phyloP scores from a whole-genome alignment of 2,329 filamentous ascomycete species.

The Penicillium polonicum region DNA sequence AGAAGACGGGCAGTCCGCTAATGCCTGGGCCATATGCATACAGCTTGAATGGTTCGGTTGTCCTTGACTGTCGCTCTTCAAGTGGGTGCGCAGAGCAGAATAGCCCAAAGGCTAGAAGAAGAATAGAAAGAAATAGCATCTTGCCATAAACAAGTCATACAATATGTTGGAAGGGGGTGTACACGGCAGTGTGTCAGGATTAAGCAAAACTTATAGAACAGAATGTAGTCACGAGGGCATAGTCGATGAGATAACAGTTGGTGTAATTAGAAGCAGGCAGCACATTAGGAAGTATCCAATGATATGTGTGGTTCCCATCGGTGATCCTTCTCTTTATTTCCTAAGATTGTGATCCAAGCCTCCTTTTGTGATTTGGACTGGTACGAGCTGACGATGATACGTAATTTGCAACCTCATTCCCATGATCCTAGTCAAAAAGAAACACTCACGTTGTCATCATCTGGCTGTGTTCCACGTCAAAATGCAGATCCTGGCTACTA shows the following conservation, averaged over 20 bases:
- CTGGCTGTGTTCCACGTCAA: background rate
- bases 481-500: background rate
- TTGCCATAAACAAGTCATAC: background rate
- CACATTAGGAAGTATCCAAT: background rate
- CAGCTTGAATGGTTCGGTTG: conserved; percentile 6
- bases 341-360: background rate
- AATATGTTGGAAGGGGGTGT: background rate
- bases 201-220: background rate
- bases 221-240: background rate
- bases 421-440: background rate
- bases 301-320: background rate
- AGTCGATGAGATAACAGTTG: background rate
- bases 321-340: background rate
- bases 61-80: conserved; percentile 1
- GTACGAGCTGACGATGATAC: conserved; percentile 3
- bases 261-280: background rate
- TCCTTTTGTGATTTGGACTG: conserved; percentile 1
- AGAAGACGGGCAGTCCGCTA: conserved; percentile 16
- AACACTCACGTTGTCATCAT: background rate
- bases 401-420: background rate
- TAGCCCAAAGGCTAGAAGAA: conserved; percentile 1
- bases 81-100: conserved; percentile 10
- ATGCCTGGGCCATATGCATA: conserved; percentile 17
- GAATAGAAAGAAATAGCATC: background rate
- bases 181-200: background rate